Conservation (phyloP, 805 yeast genomes). For the Teunomyces lycoperdinae region DNA sequence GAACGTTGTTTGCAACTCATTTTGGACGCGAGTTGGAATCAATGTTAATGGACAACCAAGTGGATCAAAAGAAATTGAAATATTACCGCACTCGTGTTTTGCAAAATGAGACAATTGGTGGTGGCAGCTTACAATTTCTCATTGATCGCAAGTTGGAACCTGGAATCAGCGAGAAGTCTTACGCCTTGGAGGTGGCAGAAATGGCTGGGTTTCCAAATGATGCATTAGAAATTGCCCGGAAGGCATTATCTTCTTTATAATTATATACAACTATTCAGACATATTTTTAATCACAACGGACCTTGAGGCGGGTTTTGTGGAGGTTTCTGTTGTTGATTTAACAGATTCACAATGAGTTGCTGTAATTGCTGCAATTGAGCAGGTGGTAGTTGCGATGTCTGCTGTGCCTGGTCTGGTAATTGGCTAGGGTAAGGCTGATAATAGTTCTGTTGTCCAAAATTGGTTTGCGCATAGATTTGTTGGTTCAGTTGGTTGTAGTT, state of each 20-base stretch:
- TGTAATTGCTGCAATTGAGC: conserved; percentile 23
- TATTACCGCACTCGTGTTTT: conserved; percentile 33
- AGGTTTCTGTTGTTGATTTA: conserved; percentile 12
- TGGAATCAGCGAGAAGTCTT: conserved; percentile 74
- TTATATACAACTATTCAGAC: conserved; percentile 1
- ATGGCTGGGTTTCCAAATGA: conserved; percentile 72
- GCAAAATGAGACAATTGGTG: conserved; percentile 9
- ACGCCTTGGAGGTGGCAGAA: conserved; percentile 73
- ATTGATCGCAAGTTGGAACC: conserved; percentile 57
- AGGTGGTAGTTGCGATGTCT: conserved; percentile 15
- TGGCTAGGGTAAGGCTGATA: conserved; percentile 11
- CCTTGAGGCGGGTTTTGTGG: background rate
- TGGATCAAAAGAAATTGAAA: conserved; percentile 24
- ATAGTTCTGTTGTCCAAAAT: conserved; percentile 5
- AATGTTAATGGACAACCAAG: conserved; percentile 30
- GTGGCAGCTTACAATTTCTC: conserved; percentile 20
- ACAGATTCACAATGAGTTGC: conserved; percentile 20
- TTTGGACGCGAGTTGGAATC: conserved; percentile 47
- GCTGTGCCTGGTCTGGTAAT: conserved; percentile 6
- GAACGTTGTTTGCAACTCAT: conserved; percentile 89
- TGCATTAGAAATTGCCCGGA: conserved; percentile 54
- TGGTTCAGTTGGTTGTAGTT: conserved; percentile 4
- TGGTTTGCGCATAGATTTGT: conserved; percentile 3
- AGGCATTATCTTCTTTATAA: conserved; percentile 19
- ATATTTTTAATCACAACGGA: background rate